Conservation (phyloP, 441 rosid genomes). For the Pelargonium australe region DNA sequence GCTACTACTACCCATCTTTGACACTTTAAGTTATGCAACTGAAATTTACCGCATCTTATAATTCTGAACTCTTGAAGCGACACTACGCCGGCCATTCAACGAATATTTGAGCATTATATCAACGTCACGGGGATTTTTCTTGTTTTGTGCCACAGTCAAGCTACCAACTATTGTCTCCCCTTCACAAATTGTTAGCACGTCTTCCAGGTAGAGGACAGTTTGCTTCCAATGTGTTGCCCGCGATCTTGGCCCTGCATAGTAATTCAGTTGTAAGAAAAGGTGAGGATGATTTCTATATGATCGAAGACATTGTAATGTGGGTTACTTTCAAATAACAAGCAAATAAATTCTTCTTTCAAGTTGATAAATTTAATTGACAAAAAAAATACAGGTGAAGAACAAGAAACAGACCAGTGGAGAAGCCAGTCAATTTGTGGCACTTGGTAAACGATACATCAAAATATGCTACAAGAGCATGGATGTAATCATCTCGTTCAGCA, state of each 20-base stretch:
- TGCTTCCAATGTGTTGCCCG: constrained; percentile 95
- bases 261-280: not conserved
- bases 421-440: constrained; percentile 88
- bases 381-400: not conserved
- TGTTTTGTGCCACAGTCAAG: constrained; percentile 81
- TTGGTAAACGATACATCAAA: constrained; percentile 91
- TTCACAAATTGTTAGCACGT: constrained; percentile 81
- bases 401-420: constrained; percentile 71
- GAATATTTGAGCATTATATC: constrained; percentile 77
- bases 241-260: constrained; percentile 51
- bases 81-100: constrained; percentile 58
- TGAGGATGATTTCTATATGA: no score
- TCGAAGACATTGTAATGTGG: no score
- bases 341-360: not conserved
- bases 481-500: constrained; percentile 86
- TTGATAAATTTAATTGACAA: not conserved
- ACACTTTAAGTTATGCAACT: not conserved
- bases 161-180: constrained; percentile 80
- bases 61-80: constrained; percentile 55
- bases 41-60: constrained; percentile 41
- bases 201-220: constrained; percentile 86
- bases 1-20: not conserved
- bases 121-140: constrained; percentile 85
- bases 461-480: constrained; percentile 95
- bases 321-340: not conserved